Evolutionary conservation across 2,329 filamentous ascomycete genomes (phyloP).

Genomic region (Sarocladiaceae sp.): DNA sequence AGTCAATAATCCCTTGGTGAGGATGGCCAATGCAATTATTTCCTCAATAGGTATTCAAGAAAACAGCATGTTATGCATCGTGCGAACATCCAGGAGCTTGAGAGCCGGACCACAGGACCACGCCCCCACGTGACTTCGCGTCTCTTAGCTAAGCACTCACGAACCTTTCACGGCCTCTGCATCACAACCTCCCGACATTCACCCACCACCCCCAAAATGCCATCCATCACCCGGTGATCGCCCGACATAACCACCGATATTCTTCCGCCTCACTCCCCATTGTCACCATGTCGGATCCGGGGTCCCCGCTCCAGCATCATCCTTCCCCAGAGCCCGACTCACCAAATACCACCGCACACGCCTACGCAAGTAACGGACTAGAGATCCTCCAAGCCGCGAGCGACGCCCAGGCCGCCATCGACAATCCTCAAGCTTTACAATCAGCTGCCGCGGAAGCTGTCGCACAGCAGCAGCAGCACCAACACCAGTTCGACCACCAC

Average conservation of each 20-base stretch:
- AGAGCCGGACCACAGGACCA: no score
- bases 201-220: background rate
- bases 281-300: constrained; percentile 5
- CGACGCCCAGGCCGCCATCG: constrained; percentile 32
- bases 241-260: constrained; percentile 8
- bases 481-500: constrained; percentile 11
- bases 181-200: constrained; percentile 6
- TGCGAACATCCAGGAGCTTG: no score
- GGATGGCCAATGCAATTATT: no score
- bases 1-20: no score
- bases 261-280: background rate
- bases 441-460: constrained; percentile 32
- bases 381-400: constrained; percentile 42
- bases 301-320: constrained; percentile 10
- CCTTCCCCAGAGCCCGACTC: constrained; percentile 13
- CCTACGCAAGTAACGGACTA: constrained; percentile 41
- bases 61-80: no score
- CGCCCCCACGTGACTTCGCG: background rate
- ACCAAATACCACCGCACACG: constrained; percentile 31
- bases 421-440: constrained; percentile 33
- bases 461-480: constrained; percentile 22
- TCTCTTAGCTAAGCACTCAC: background rate
- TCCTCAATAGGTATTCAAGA: no score
- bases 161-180: background rate
- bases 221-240: constrained; percentile 13